A percentile compares a stretch with the other conserved stretches of the same genome.
These are phyloP conservation scores for Wickerhamiella sorbophila DNA, from an alignment of 805 yeast species.

Conservation along the genomic window DNA sequence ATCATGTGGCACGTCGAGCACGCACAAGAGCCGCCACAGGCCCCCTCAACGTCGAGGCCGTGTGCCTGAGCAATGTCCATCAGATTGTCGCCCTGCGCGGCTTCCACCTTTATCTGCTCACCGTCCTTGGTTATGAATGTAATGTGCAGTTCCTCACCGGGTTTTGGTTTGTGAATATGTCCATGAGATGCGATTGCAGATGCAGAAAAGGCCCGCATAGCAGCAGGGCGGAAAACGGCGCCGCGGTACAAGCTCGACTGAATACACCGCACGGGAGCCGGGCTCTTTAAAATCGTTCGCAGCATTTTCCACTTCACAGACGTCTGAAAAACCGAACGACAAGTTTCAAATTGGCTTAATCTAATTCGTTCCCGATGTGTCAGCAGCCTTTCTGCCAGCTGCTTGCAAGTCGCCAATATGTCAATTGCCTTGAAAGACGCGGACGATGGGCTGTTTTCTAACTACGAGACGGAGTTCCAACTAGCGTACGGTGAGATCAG, in stretches of 20 bases:
- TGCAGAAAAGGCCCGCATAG: background rate
- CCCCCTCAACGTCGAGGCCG: constrained; percentile 88
- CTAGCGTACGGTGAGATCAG: constrained; percentile 56
- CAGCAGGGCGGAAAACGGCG: too few relatives aligned
- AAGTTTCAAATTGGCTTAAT: too few relatives aligned
- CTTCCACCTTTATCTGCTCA: constrained; percentile 64
- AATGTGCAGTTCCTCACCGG: constrained; percentile 81
- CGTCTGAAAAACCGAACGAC: too few relatives aligned
- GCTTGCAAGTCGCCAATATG: too few relatives aligned
- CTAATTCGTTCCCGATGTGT: too few relatives aligned
- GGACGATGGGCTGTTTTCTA: constrained; percentile 35
- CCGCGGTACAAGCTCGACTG: too few relatives aligned
- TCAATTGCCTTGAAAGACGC: background rate
- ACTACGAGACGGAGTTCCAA: constrained; percentile 59
- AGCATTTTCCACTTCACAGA: too few relatives aligned
- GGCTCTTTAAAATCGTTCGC: too few relatives aligned
- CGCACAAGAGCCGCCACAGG: constrained; percentile 98
- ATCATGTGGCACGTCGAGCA: constrained; percentile 96
- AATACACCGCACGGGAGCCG: too few relatives aligned
- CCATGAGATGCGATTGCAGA: constrained; percentile 39
- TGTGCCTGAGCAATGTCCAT: constrained; percentile 91
- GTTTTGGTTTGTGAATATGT: constrained; percentile 76
- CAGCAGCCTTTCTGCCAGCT: too few relatives aligned
- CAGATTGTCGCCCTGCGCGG: constrained; percentile 80
- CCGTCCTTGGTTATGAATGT: constrained; percentile 92